Evolutionary conservation across 805 yeast species (phyloP).

Genomic region (Candida sonorensis): DNA sequence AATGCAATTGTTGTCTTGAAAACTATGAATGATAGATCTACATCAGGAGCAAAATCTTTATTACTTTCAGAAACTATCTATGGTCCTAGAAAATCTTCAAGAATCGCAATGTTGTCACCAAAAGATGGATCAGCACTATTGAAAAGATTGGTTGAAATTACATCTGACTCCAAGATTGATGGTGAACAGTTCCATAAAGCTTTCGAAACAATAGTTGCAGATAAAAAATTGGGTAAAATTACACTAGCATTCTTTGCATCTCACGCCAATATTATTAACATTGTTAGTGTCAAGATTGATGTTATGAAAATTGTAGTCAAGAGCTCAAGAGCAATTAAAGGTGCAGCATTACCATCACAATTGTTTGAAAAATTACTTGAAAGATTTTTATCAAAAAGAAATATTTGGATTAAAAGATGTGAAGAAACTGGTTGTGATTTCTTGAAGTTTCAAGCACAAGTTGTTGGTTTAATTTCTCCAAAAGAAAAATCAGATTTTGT

Average conservation of each 20-base stretch:
- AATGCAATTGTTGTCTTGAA: conserved; percentile 33
- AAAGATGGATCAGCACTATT: conserved; percentile 51
- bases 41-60: conserved; percentile 29
- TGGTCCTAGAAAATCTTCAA: conserved; percentile 36
- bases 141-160: conserved; percentile 29
- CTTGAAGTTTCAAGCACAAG: conserved; percentile 45
- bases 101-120: conserved; percentile 54
- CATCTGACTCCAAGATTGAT: conserved; percentile 44
- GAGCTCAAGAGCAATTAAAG: conserved; percentile 31
- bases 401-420: conserved; percentile 37
- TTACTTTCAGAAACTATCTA: conserved; percentile 52
- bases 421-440: conserved; percentile 43
- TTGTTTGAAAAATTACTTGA: conserved; percentile 40
- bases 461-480: conserved; percentile 54
- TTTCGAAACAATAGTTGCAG: conserved; percentile 32
- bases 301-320: conserved; percentile 41
- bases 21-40: conserved; percentile 31
- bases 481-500: conserved; percentile 54
- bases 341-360: conserved; percentile 38
- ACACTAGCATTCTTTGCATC: conserved; percentile 60
- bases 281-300: conserved; percentile 51
- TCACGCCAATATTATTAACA: conserved; percentile 48
- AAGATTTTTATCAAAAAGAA: conserved; percentile 41
- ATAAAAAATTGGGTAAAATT: conserved; percentile 50
- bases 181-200: conserved; percentile 35